Conservation (phyloP, 2,329 filamentous ascomycete genomes). For the Cucurbitaria berberidis region DNA sequence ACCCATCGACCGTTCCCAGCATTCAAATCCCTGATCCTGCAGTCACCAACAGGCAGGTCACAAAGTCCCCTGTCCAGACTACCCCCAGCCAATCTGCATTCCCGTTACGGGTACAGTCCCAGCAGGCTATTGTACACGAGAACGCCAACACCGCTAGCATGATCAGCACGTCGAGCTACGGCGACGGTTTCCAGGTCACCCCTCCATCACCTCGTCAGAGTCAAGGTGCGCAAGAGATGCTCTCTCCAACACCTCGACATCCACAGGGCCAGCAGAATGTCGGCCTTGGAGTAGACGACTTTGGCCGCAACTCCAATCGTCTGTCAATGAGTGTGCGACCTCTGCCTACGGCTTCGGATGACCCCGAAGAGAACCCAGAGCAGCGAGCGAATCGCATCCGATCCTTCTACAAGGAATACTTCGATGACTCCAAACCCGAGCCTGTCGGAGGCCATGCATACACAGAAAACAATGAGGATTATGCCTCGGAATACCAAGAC, state of each 20-base stretch:
- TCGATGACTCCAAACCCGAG: constrained; percentile 76
- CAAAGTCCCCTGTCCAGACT: constrained; percentile 31
- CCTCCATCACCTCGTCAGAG: constrained; percentile 48
- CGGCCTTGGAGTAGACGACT: constrained; percentile 40
- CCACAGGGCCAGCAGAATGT: constrained; percentile 20
- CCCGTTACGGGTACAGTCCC: constrained; percentile 43
- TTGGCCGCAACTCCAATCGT: constrained; percentile 53
- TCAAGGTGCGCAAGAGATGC: constrained; percentile 26
- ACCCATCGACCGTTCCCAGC: constrained; percentile 35
- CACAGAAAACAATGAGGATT: constrained; percentile 74
- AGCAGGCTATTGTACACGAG: constrained; percentile 43
- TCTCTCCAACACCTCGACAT: constrained; percentile 40
- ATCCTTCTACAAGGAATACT: constrained; percentile 99
- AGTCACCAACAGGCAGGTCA: constrained; percentile 29
- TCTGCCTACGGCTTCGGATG: constrained; percentile 84
- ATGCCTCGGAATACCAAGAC: constrained; percentile 73
- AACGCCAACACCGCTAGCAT: constrained; percentile 47
- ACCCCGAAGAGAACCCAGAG: constrained; percentile 88
- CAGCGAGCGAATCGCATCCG: constrained; percentile 93
- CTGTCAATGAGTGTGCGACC: constrained; percentile 74
- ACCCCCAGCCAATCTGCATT: constrained; percentile 25
- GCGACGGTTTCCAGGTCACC: constrained; percentile 60
- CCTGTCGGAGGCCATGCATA: constrained; percentile 42
- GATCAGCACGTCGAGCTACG: constrained; percentile 61
- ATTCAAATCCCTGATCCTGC: constrained; percentile 30